A percentile compares a stretch with the other conserved stretches of the same genome.
Evolutionary conservation across 164 flowering plant genomes (phyloP).

Genomic region (Piper longum): DNA sequence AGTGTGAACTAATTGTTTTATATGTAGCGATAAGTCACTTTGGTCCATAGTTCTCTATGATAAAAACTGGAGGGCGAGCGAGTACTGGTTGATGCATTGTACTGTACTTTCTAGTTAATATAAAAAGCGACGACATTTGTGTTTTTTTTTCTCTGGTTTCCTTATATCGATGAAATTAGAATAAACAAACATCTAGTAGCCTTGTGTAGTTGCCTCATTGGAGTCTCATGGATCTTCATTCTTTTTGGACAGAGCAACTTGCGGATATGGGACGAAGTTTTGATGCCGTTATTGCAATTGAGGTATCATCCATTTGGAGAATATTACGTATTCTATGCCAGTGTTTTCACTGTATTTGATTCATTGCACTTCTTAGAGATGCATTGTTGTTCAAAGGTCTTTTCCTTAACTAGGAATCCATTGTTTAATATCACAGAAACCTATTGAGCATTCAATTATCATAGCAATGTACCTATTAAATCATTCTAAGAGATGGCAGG

Average conservation of each 20-base stretch:
- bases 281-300: slow-evolving; percentile 87
- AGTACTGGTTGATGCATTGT: no score
- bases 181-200: no score
- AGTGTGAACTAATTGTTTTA: no score
- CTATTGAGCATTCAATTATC: neutral
- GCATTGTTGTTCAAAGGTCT: neutral
- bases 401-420: neutral
- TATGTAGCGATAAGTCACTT: no score
- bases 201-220: neutral
- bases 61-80: no score
- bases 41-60: no score
- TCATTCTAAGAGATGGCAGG: slow-evolving; percentile 93
- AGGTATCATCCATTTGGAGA: slow-evolving; percentile 32
- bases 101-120: no score
- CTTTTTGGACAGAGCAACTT: slow-evolving; percentile 54
- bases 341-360: neutral
- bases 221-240: neutral
- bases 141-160: no score
- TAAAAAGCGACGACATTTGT: no score
- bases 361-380: neutral
- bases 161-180: no score
- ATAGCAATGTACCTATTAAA: neutral
- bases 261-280: slow-evolving; percentile 62
- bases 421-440: neutral
- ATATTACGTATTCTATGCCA: neutral